phyloP scores from a whole-genome alignment of 768 basidiomycete genomes.

The Termitomyces sp. region DNA sequence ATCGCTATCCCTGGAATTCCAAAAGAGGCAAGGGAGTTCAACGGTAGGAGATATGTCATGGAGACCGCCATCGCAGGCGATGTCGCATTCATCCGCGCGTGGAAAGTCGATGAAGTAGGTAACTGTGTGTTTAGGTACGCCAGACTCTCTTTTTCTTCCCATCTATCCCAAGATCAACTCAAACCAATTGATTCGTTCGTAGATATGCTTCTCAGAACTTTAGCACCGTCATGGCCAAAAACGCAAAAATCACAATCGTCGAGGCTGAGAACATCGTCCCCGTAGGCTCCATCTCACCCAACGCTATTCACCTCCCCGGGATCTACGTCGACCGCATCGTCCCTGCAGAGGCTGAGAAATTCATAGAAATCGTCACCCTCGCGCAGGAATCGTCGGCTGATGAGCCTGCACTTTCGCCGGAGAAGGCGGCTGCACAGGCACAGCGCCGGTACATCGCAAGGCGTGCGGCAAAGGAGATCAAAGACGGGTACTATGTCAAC shows the following conservation, averaged over 20 bases:
- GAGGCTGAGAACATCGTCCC: conserved; percentile 93
- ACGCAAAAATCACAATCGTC: conserved; percentile 85
- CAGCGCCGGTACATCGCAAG: conserved; percentile 73
- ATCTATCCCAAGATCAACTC: not conserved
- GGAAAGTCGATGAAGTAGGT: conserved; percentile 90
- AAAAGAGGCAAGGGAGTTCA: conserved; percentile 73
- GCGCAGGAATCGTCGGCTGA: conserved; percentile 39
- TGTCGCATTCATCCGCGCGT: conserved; percentile 82
- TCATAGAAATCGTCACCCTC: conserved; percentile 71
- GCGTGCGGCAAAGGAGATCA: conserved; percentile 85
- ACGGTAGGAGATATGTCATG: conserved; percentile 76
- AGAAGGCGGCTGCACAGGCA: conserved; percentile 47
- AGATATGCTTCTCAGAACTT: conserved; percentile 91
- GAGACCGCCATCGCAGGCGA: conserved; percentile 78
- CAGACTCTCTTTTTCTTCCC: not conserved
- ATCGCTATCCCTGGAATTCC: conserved; percentile 67
- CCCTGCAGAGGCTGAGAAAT: conserved; percentile 66
- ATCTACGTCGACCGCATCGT: conserved; percentile 91
- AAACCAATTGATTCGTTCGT: not conserved
- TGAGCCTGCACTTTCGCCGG: conserved; percentile 30
- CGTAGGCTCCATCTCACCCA: conserved; percentile 73
- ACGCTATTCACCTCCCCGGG: conserved; percentile 77
- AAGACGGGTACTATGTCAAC: conserved; percentile 85
- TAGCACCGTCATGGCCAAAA: conserved; percentile 80
- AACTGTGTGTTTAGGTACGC: conserved; percentile 85